Evolutionary conservation across 2,329 filamentous ascomycete genomes (phyloP).

Genomic region (Epichloe amarillans): DNA sequence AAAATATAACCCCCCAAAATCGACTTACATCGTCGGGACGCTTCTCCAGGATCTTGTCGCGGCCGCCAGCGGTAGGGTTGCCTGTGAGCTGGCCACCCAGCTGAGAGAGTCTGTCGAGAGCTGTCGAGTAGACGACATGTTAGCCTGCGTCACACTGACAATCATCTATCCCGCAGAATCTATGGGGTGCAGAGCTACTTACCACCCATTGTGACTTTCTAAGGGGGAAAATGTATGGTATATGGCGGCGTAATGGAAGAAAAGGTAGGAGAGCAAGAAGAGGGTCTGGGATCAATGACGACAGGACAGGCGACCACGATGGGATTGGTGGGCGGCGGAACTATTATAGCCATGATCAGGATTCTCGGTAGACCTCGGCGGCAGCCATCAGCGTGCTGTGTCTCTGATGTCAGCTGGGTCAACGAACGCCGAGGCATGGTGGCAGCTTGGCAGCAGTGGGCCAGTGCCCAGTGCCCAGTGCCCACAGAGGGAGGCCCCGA

Average conservation of each 20-base stretch:
- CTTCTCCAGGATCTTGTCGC: slow-evolving; percentile 50
- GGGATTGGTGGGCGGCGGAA: slow-evolving; percentile 3
- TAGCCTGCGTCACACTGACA: not conserved
- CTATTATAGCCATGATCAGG: slow-evolving; percentile 2
- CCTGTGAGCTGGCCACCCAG: slow-evolving; percentile 50
- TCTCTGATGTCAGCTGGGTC: slow-evolving; percentile 3
- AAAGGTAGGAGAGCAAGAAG: not conserved
- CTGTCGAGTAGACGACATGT: slow-evolving; percentile 17
- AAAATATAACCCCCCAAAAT: not conserved
- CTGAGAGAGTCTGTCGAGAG: slow-evolving; percentile 43
- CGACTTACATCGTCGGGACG: slow-evolving; percentile 49
- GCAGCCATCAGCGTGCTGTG: not conserved
- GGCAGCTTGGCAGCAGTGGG: no score
- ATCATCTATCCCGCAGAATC: not conserved
- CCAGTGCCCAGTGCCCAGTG: no score
- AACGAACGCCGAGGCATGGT: slow-evolving; percentile 5
- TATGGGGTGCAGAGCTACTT: slow-evolving; percentile 9
- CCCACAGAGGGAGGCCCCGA: not conserved
- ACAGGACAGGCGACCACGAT: not conserved
- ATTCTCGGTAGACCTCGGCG: slow-evolving; percentile 5
- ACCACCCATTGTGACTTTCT: slow-evolving; percentile 23
- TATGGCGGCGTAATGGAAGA: not conserved
- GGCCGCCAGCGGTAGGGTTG: slow-evolving; percentile 39
- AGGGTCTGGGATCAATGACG: not conserved
- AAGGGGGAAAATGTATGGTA: not conserved